A percentile compares a stretch with the other conserved stretches of the same genome.
Conservation (phyloP, 257 asterid genomes). For the Buddleja alternifolia region DNA sequence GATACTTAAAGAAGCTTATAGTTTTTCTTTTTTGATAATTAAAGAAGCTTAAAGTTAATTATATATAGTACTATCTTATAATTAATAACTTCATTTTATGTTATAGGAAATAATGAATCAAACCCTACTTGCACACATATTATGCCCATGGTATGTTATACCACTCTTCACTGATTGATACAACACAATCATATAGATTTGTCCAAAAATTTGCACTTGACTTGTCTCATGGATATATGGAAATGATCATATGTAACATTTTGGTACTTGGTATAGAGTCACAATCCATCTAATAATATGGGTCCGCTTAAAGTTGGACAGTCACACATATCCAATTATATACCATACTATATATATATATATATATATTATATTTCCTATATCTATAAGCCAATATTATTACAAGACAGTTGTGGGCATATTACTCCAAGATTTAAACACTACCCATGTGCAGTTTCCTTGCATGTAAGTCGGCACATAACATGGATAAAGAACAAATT, state of each 20-base stretch:
- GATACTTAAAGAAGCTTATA: too few species aligned
- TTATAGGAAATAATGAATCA: too few species aligned
- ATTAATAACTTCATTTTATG: too few species aligned
- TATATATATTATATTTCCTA: background rate
- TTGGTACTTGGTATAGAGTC: conserved; percentile 26
- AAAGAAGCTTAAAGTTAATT: too few species aligned
- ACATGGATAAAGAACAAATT: conserved; percentile 34
- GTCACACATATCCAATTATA: conserved; percentile 17
- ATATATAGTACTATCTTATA: too few species aligned
- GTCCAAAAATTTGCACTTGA: conserved; percentile 20
- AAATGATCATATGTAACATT: conserved; percentile 19
- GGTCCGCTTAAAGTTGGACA: conserved; percentile 25
- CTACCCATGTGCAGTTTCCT: conserved; percentile 38
- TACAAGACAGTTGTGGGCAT: conserved; percentile 36
- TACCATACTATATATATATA: background rate
- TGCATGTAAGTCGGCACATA: conserved; percentile 25
- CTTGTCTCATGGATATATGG: conserved; percentile 27
- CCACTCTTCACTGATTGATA: background rate
- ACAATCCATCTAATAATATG: conserved; percentile 21
- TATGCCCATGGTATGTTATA: background rate
- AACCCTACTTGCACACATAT: background rate
- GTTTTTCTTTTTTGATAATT: too few species aligned
- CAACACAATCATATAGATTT: background rate
- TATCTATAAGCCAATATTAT: conserved; percentile 12
- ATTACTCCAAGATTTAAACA: conserved; percentile 25